Evolutionary conservation across 805 yeast genomes (phyloP).

Genomic region (Brettanomyces sp.): DNA sequence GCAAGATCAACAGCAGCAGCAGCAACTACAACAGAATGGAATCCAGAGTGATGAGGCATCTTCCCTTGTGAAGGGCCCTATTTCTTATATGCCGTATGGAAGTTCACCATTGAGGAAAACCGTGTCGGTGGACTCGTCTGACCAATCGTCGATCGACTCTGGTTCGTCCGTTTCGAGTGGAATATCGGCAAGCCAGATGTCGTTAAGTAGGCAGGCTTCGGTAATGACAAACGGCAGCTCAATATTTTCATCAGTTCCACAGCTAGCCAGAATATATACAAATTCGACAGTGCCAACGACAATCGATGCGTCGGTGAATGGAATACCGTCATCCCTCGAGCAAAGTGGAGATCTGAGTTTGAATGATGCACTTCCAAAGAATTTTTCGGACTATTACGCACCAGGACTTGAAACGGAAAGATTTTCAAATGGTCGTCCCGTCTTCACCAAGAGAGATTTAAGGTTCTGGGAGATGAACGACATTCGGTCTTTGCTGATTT

Average conservation of each 20-base stretch:
- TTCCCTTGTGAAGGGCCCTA: neutral
- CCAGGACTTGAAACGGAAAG: slow-evolving; percentile 43
- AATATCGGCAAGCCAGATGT: slow-evolving; percentile 2
- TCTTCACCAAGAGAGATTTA: slow-evolving; percentile 51
- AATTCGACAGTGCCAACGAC: slow-evolving; percentile 10
- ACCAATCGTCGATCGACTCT: slow-evolving; percentile 18
- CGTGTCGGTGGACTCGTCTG: slow-evolving; percentile 15
- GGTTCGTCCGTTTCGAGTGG: neutral
- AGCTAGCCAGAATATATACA: slow-evolving; percentile 21
- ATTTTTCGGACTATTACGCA: slow-evolving; percentile 47
- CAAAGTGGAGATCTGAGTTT: slow-evolving; percentile 19
- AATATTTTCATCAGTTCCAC: slow-evolving; percentile 15
- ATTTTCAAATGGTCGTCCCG: slow-evolving; percentile 50
- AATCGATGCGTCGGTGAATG: neutral
- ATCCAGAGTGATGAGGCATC: neutral
- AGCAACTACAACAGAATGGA: neutral
- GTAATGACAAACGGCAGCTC: slow-evolving; percentile 7
- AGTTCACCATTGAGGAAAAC: slow-evolving; percentile 24
- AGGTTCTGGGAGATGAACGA: slow-evolving; percentile 69
- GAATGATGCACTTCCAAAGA: slow-evolving; percentile 43
- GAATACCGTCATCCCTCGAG: neutral
- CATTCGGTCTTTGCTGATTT: slow-evolving; percentile 51
- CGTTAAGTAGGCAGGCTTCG: slow-evolving; percentile 7
- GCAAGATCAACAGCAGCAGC: neutral
- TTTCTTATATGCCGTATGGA: slow-evolving; percentile 19